Conservation (phyloP, 192 early-diverging fungal species). For the Backusella liffmaniae region DNA sequence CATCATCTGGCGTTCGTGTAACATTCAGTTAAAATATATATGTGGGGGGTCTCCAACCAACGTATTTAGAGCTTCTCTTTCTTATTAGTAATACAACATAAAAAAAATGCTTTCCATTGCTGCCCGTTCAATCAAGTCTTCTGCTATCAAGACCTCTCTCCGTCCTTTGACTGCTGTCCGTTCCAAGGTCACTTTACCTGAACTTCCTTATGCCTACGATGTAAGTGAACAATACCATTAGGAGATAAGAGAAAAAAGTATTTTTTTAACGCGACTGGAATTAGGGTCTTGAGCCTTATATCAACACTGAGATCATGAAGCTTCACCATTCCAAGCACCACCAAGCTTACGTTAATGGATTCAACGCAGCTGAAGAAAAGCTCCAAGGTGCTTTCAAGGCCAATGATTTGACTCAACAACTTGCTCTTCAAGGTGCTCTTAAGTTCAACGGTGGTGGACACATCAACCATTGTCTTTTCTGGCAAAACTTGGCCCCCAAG, state of each 20-base stretch:
- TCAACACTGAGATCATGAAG: conserved; percentile 92
- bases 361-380: conserved; percentile 95
- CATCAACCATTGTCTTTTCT: conserved; percentile 93
- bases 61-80: not conserved
- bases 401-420: conserved; percentile 69
- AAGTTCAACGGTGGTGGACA: conserved; percentile 95
- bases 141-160: conserved; percentile 22
- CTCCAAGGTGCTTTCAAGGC: conserved; percentile 64
- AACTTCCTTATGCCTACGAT: conserved; percentile 82
- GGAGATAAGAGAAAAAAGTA: not conserved
- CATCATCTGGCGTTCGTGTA: conserved; percentile 3
- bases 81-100: conserved; percentile 11
- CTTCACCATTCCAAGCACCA: conserved; percentile 97
- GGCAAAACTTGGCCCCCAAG: conserved; percentile 88
- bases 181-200: conserved; percentile 83
- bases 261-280: conserved; percentile 1
- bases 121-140: conserved; percentile 33
- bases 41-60: not conserved
- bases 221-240: conserved; percentile 35
- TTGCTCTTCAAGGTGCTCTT: conserved; percentile 76
- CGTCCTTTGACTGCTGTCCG: conserved; percentile 33
- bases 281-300: conserved; percentile 88
- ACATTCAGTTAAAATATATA: not conserved
- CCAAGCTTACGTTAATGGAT: conserved; percentile 82
- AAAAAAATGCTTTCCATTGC: conserved; percentile 36